These are phyloP conservation scores for Paxillus ammoniavirescens DNA, from an alignment of 768 basidiomycete species.

Conservation along the genomic window DNA sequence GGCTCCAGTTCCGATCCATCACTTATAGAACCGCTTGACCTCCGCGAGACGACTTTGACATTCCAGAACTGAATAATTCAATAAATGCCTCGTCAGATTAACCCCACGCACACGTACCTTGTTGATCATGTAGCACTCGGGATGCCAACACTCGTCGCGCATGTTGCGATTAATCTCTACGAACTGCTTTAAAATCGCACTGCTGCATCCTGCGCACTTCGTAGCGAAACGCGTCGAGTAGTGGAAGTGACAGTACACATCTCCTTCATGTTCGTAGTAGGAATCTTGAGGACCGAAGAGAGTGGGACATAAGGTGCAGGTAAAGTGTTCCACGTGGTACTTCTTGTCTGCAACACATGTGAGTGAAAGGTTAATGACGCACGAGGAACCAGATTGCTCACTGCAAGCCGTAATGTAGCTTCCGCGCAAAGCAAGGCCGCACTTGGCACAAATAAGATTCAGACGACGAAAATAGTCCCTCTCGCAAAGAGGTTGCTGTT, in stretches of 20 bases:
- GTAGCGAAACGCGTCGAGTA: slow-evolving; percentile 98
- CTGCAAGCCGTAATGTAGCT: slow-evolving; percentile 99
- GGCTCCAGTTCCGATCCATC: slow-evolving; percentile 53
- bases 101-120: slow-evolving; percentile 57
- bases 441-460: slow-evolving; percentile 95
- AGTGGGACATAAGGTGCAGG: slow-evolving; percentile 93
- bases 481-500: slow-evolving; percentile 95
- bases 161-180: slow-evolving; percentile 99
- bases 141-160: slow-evolving; percentile 99
- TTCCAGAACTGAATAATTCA: slow-evolving; percentile 84
- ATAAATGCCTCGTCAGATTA: slow-evolving; percentile 9
- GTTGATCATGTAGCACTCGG: slow-evolving; percentile 99
- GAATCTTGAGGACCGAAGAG: slow-evolving; percentile 98
- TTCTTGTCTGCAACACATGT: slow-evolving; percentile 74
- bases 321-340: slow-evolving; percentile 99
- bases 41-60: slow-evolving; percentile 82
- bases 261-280: slow-evolving; percentile 98
- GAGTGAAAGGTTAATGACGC: slow-evolving; percentile 5
- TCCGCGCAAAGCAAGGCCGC: slow-evolving; percentile 88
- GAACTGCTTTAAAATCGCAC: slow-evolving; percentile 97
- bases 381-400: slow-evolving; percentile 40
- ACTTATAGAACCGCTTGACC: slow-evolving; percentile 61
- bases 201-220: slow-evolving; percentile 96
- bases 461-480: slow-evolving; percentile 96
- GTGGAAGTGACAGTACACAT: slow-evolving; percentile 98